Evolutionary conservation across 2,329 filamentous ascomycete genomes (phyloP).

Genomic region (Aspergillus jensenii): DNA sequence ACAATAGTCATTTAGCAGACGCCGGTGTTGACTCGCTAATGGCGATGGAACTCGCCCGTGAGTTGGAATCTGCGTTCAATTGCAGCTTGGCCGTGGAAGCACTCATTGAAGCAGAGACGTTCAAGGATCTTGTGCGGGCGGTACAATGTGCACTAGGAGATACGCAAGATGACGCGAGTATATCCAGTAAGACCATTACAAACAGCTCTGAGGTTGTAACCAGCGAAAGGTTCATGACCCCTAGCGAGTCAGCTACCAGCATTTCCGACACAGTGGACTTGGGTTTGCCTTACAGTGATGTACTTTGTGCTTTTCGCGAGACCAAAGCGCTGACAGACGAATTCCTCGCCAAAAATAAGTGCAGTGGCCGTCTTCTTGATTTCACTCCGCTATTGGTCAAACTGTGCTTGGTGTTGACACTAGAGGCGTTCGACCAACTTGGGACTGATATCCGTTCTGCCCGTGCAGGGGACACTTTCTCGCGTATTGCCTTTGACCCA

Average conservation of each 20-base stretch:
- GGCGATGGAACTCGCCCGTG: slow-evolving; percentile 49
- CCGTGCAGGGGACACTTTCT: slow-evolving; percentile 16
- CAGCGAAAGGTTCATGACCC: background rate
- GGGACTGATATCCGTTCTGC: slow-evolving; percentile 27
- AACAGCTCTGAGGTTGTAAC: background rate
- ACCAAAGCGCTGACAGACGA: slow-evolving; percentile 28
- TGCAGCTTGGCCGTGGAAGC: slow-evolving; percentile 28
- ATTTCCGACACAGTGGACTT: slow-evolving; percentile 6
- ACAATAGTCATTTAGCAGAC: slow-evolving; percentile 17
- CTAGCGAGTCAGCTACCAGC: slow-evolving; percentile 8
- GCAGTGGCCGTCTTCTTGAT: slow-evolving; percentile 23
- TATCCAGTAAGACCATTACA: background rate
- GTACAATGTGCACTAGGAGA: slow-evolving; percentile 16
- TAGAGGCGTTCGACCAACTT: slow-evolving; percentile 39
- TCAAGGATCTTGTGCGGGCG: slow-evolving; percentile 29
- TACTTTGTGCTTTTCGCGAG: slow-evolving; percentile 28
- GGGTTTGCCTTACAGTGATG: background rate
- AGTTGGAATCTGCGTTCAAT: slow-evolving; percentile 43
- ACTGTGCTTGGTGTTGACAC: slow-evolving; percentile 22
- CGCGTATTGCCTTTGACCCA: slow-evolving; percentile 24
- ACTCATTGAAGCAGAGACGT: slow-evolving; percentile 31
- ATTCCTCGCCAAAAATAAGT: slow-evolving; percentile 25
- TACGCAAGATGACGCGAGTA: background rate
- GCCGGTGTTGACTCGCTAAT: slow-evolving; percentile 54
- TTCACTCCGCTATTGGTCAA: slow-evolving; percentile 27